Percentiles rank a stretch among this genome's conserved stretches.
Evolutionary conservation across 75 land plant genomes (phyloP).

Genomic region (Chamaecyparis obtusa): DNA sequence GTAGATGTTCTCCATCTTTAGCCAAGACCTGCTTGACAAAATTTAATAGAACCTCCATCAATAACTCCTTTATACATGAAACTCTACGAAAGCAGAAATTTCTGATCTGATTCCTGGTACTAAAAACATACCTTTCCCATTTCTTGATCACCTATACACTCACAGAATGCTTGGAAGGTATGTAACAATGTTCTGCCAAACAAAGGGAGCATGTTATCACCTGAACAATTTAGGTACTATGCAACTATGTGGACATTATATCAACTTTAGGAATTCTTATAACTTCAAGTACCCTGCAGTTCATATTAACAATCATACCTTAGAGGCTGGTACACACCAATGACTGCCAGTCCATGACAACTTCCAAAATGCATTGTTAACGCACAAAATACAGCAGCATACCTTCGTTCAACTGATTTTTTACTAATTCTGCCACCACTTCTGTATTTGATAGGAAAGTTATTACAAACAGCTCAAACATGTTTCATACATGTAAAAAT

Average conservation of each 20-base stretch:
- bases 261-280: background rate
- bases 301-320: conserved; percentile 34
- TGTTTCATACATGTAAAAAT: background rate
- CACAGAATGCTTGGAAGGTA: conserved; percentile 92
- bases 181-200: conserved; percentile 57
- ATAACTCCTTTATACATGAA: background rate
- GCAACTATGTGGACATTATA: background rate
- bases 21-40: conserved; percentile 60
- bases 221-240: background rate
- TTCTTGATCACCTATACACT: conserved; percentile 92
- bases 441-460: conserved; percentile 19
- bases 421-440: conserved; percentile 81
- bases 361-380: conserved; percentile 83
- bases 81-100: background rate
- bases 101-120: background rate
- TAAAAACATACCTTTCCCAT: conserved; percentile 74
- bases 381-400: conserved; percentile 74
- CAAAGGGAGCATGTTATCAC: conserved; percentile 3
- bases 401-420: conserved; percentile 79
- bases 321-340: conserved; percentile 65
- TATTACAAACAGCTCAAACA: background rate
- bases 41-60: background rate
- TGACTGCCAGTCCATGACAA: conserved; percentile 51
- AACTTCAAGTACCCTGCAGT: background rate
- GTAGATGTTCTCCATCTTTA: conserved; percentile 69